phyloP scores from a whole-genome alignment of 2,329 filamentous ascomycete genomes.

The Ophidiomyces ophidiicola region DNA sequence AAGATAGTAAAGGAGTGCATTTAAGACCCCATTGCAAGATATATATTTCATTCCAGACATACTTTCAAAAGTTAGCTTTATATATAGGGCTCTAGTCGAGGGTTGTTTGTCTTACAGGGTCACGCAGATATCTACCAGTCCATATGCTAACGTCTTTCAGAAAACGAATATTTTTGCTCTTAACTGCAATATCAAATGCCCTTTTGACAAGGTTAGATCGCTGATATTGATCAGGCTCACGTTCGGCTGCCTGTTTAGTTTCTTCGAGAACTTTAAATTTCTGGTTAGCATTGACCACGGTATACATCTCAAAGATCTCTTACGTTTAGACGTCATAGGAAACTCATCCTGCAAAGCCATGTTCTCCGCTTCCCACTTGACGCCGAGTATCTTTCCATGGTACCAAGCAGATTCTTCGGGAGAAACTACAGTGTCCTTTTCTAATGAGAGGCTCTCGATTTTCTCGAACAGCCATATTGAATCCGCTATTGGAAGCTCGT shows the following conservation, averaged over 20 bases:
- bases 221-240: slow-evolving; percentile 1
- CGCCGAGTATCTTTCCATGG: neutral
- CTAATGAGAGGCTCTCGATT: neutral
- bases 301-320: neutral
- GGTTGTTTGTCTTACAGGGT: slow-evolving; percentile 10
- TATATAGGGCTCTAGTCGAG: neutral
- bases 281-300: neutral
- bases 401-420: neutral
- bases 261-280: slow-evolving; percentile 6
- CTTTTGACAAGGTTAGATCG: neutral
- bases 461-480: slow-evolving; percentile 9
- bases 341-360: neutral
- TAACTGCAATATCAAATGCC: slow-evolving; percentile 6
- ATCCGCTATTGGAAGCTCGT: slow-evolving; percentile 5
- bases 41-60: neutral
- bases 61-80: neutral
- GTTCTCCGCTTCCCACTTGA: slow-evolving; percentile 8
- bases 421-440: neutral
- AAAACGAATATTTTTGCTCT: slow-evolving; percentile 5
- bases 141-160: slow-evolving; percentile 8
- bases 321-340: slow-evolving; percentile 1
- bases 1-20: slow-evolving; percentile 6
- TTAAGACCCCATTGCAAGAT: neutral
- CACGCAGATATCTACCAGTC: slow-evolving; percentile 11
- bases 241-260: slow-evolving; percentile 6